Percentiles rank a stretch among this genome's conserved stretches.
These are phyloP conservation scores for Apophysomyces trapeziformis DNA, from an alignment of 371 early-diverging fungal genomes.

Conservation along the genomic window DNA sequence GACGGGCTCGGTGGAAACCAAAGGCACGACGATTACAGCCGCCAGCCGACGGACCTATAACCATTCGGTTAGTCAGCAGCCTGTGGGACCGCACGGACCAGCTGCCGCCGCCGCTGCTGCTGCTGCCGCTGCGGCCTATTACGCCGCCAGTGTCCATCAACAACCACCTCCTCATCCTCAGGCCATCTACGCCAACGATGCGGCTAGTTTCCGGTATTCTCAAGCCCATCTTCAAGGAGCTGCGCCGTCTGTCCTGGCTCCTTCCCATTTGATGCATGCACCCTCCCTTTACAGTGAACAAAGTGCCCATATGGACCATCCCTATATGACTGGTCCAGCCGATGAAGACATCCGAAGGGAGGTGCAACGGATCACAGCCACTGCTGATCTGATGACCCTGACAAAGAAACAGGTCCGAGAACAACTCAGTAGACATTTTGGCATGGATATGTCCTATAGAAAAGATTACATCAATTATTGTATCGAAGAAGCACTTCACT, in stretches of 20 bases:
- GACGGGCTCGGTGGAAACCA: constrained; percentile 58
- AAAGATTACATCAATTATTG: constrained; percentile 82
- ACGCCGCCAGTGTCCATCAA: neutral
- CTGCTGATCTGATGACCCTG: constrained; percentile 78
- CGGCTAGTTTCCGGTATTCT: constrained; percentile 10
- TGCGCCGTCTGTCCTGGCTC: constrained; percentile 2
- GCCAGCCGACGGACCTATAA: constrained; percentile 25
- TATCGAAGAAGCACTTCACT: constrained; percentile 77
- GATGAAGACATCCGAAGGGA: constrained; percentile 80
- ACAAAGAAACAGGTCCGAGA: constrained; percentile 90
- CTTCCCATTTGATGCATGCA: constrained; percentile 9
- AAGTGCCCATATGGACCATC: constrained; percentile 1
- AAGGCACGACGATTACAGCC: constrained; percentile 32
- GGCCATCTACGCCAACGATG: constrained; percentile 1
- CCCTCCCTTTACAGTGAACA: constrained; percentile 17
- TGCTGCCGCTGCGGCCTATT: neutral
- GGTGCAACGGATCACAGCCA: constrained; percentile 74
- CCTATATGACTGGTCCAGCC: constrained; percentile 47
- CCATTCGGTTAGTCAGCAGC: neutral
- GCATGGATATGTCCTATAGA: constrained; percentile 75
- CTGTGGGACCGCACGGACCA: constrained; percentile 1
- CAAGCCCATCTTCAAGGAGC: neutral
- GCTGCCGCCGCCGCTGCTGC: constrained; percentile 12
- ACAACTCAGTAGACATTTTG: constrained; percentile 73
- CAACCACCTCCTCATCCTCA: neutral